Base-by-base conservation (phyloP, 441 rosid species). In the Croton setiger region DNA sequence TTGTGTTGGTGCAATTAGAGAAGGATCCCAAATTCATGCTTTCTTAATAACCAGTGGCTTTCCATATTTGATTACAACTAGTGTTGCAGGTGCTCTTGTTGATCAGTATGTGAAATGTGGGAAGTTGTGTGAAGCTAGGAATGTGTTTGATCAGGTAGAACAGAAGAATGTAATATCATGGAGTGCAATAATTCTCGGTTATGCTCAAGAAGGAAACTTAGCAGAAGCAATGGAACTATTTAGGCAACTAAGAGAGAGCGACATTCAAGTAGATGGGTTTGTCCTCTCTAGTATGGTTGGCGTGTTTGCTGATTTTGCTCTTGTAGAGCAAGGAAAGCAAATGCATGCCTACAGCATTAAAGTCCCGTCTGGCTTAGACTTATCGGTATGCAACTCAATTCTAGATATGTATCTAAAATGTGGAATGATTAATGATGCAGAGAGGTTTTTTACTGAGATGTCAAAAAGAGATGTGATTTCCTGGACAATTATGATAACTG, bases 341-440 rank as follows among this genome's bases (percentile, higher is more conserved):
- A 82, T 88, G 82, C 98, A 91, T 61, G 93, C 87, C 12, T 87
- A 78, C 49, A 64, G 81, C 15, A 68, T 74, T 60, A 91, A 94
- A 82, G 74, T 91, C 41, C 88, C 89, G 11, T 78, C 83, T 58
- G 92, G 97, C 60, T 78, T 52, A 63, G 87, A 86, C 73, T 75
- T 79, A 71, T 86, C 96, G 14, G 97, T 88, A 33, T 63, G 70
- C 69, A 91, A 91, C 75, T 87, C 97, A 3, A 57, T 84, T 53
- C 72, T 89, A 63, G 97, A 93, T 71, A 88, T 93, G 97, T 93
- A 93, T 74, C 89, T 94, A 69, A 94, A 91, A 61, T 88, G 91
- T 67, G 98, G 97, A 54, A 53, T 82, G 44, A 74, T 85, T 2
- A 86, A 88, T 14, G 92, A 88, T 18, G 97, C 98, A 39, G 85